Conservation (phyloP, 768 basidiomycete species). For the Rhizopogon roseolus region DNA sequence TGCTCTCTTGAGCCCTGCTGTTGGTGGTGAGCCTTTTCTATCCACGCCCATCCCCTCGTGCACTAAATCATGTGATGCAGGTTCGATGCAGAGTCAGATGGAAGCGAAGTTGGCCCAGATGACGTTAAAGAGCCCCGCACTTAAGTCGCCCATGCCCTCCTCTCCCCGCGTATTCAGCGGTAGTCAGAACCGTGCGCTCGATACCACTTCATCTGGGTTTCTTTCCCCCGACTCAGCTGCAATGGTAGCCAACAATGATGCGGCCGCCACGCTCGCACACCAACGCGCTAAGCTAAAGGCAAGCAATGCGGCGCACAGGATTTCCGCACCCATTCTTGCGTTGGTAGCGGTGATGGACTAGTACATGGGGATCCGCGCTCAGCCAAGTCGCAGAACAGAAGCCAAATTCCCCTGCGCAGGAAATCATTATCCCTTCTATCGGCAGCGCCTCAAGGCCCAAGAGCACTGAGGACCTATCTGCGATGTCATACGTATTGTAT, state of each 20-base stretch:
- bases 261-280: slow-evolving; percentile 79
- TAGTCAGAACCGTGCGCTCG: slow-evolving; percentile 56
- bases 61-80: slow-evolving; percentile 28
- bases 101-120: slow-evolving; percentile 84
- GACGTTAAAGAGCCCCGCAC: slow-evolving; percentile 83
- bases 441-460: slow-evolving; percentile 64
- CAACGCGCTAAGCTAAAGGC: slow-evolving; percentile 90
- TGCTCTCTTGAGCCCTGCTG: slow-evolving; percentile 87
- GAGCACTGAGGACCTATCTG: slow-evolving; percentile 90
- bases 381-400: slow-evolving; percentile 83
- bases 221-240: slow-evolving; percentile 84
- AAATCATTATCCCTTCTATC: slow-evolving; percentile 44
- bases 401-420: slow-evolving; percentile 57
- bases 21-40: slow-evolving; percentile 50
- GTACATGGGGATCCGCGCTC: slow-evolving; percentile 66
- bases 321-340: slow-evolving; percentile 78
- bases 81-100: slow-evolving; percentile 97
- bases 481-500: no score
- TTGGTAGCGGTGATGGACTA: slow-evolving; percentile 48
- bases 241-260: slow-evolving; percentile 39
- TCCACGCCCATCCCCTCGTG: slow-evolving; percentile 3
- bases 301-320: slow-evolving; percentile 74
- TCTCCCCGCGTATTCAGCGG: slow-evolving; percentile 80
- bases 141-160: slow-evolving; percentile 70
- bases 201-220: slow-evolving; percentile 55